Base-by-base conservation (phyloP, 441 rosid genomes). In the Heliophila coronopifolia region DNA sequence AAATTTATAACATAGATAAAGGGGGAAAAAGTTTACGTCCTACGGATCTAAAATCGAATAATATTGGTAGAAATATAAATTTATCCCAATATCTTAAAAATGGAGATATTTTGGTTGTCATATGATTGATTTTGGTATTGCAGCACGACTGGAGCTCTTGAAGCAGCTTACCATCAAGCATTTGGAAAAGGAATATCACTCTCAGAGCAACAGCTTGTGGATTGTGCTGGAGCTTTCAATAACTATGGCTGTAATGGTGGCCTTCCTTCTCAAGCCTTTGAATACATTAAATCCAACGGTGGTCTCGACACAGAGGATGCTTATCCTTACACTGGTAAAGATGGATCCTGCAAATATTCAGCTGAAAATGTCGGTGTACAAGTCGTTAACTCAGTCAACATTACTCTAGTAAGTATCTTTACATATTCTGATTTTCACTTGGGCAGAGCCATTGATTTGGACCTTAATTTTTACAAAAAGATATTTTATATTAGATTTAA, bases 191-290 rank as follows among this genome's bases (percentile, higher is more conserved):
- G 54, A 26, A 78, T 84, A 55, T 79, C 94, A 49, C 76, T 91
- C 11, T 83, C 98, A 12, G 95, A 87, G 70, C 96, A 91, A 58
- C 98, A 91, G 75, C 96, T 91, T 50, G 96, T 91, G 56, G 98
- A 91, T 70, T 91, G 96, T 54, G 98, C 98, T 22, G 69, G 81
- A 41, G 85, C 90, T 43, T 91, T 83, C 61, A 76, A 81, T 67
- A 91, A 87, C 68, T 73, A 72, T 31, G 98, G 98, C 13, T 91
- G 98, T 70, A 49, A 10, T 37, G 98, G 98, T 57, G 98, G 98
- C 9, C 77, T 91, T 76, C 98, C 96, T 10, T 91, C 98, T 38
- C 96, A 91, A 65, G 98, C 98, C 51, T 91, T 83, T 16, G 94
- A 91, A 43, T 91, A 87, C 71, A 77, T 91, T 62, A 91, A 85